Evolutionary conservation across 495 filamentous ascomycete genomes (phyloP).

Genomic region (Rusavskia elegans): DNA sequence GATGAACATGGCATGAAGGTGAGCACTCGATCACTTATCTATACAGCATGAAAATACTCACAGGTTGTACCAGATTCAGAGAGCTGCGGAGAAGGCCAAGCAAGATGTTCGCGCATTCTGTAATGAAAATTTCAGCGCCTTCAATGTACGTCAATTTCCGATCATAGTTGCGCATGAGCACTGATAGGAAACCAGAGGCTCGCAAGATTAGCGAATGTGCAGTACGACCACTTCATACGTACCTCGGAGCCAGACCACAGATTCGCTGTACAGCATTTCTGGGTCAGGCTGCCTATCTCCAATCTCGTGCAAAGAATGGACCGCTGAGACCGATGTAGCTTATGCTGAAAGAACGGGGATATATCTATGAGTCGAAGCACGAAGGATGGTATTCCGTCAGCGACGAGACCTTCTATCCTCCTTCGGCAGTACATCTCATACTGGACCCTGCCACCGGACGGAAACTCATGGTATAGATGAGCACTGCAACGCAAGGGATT

Average conservation of each 20-base stretch:
- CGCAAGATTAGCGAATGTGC: slow-evolving; percentile 48
- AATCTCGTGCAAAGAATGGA: not conserved
- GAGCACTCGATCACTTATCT: not conserved
- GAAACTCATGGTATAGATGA: slow-evolving; percentile 46
- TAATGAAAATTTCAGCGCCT: slow-evolving; percentile 36
- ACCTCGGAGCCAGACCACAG: slow-evolving; percentile 73
- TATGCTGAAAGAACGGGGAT: slow-evolving; percentile 54
- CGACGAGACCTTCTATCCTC: slow-evolving; percentile 91
- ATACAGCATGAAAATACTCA: too few species aligned
- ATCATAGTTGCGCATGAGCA: not conserved
- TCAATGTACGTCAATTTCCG: slow-evolving; percentile 19
- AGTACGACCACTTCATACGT: slow-evolving; percentile 73
- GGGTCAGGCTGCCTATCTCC: slow-evolving; percentile 32
- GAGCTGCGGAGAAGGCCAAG: slow-evolving; percentile 52
- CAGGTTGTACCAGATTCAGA: slow-evolving; percentile 49
- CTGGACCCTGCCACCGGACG: slow-evolving; percentile 66
- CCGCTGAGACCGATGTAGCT: slow-evolving; percentile 22
- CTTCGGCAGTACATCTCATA: slow-evolving; percentile 51
- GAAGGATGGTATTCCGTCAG: slow-evolving; percentile 93
- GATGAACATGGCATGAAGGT: slow-evolving; percentile 96
- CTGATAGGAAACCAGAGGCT: slow-evolving; percentile 31
- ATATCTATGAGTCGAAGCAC: slow-evolving; percentile 76
- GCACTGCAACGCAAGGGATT: not conserved
- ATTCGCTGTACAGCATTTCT: slow-evolving; percentile 81
- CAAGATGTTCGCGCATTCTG: slow-evolving; percentile 48